Conservation (phyloP, 2,329 filamentous ascomycete genomes). For the Zalaria sp. region DNA sequence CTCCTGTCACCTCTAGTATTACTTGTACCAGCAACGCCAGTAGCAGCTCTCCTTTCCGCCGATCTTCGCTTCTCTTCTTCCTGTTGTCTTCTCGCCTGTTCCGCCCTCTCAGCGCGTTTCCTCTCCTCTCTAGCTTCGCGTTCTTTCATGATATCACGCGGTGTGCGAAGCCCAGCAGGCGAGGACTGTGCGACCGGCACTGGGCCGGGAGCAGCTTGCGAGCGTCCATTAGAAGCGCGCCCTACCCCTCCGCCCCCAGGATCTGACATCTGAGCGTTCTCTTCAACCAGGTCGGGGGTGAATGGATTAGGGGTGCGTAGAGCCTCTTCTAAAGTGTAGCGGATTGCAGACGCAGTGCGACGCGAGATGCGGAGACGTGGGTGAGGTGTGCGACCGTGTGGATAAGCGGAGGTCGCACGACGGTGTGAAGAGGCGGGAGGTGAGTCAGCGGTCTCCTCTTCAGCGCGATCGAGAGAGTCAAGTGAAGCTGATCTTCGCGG, state of each 20-base stretch:
- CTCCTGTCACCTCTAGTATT: not conserved
- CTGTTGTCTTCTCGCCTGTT: slow-evolving; percentile 11
- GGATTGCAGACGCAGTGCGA: slow-evolving; percentile 76
- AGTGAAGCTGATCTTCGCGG: slow-evolving; percentile 29
- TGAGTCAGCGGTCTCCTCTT: slow-evolving; percentile 9
- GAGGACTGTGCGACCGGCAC: slow-evolving; percentile 37
- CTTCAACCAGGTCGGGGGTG: slow-evolving; percentile 71
- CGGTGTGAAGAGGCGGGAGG: slow-evolving; percentile 18
- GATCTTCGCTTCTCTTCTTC: slow-evolving; percentile 36
- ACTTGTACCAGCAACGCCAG: slow-evolving; percentile 2
- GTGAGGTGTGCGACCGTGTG: slow-evolving; percentile 26
- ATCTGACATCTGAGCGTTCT: slow-evolving; percentile 87
- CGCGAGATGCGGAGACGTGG: slow-evolving; percentile 59
- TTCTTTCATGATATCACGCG: slow-evolving; percentile 83
- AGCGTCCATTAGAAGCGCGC: slow-evolving; percentile 42
- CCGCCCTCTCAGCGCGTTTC: slow-evolving; percentile 41
- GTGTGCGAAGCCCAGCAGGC: slow-evolving; percentile 57
- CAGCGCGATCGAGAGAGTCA: slow-evolving; percentile 22
- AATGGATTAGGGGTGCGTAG: slow-evolving; percentile 71
- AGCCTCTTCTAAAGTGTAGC: slow-evolving; percentile 84
- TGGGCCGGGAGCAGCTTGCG: slow-evolving; percentile 36
- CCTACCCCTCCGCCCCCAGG: slow-evolving; percentile 50
- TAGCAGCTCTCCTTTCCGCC: slow-evolving; percentile 46
- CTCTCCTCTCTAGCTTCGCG: slow-evolving; percentile 62
- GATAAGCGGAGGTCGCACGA: slow-evolving; percentile 14